These are phyloP conservation scores for Meredithiella fracta DNA, from an alignment of 2,329 filamentous ascomycete species.

Conservation along the genomic window DNA sequence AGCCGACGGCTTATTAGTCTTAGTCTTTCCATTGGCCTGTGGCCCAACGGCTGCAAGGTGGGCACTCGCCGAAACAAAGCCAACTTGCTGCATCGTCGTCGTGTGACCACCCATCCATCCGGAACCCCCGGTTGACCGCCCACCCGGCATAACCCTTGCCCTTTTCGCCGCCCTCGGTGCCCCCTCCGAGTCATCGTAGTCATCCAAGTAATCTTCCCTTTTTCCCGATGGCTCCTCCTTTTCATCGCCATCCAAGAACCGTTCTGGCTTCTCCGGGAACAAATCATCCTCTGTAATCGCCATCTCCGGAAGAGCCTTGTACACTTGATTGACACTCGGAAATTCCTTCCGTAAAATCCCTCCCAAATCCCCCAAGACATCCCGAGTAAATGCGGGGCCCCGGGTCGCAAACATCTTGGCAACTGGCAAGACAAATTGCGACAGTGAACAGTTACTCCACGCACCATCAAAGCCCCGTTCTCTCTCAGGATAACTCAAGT, in stretches of 20 bases:
- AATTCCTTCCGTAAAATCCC: slow-evolving; percentile 50
- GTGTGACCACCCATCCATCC: slow-evolving; percentile 30
- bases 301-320: slow-evolving; percentile 34
- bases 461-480: not conserved
- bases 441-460: slow-evolving; percentile 15
- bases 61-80: slow-evolving; percentile 45
- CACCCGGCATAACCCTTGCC: slow-evolving; percentile 13
- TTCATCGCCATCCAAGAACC: slow-evolving; percentile 17
- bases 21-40: too few species aligned
- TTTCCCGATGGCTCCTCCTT: not conserved
- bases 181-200: slow-evolving; percentile 18
- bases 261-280: slow-evolving; percentile 48
- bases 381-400: slow-evolving; percentile 53
- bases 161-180: slow-evolving; percentile 14
- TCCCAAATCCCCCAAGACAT: slow-evolving; percentile 48
- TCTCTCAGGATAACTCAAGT: slow-evolving; percentile 55
- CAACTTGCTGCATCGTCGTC: slow-evolving; percentile 48
- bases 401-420: slow-evolving; percentile 32
- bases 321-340: slow-evolving; percentile 39
- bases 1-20: slow-evolving; percentile 22
- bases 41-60: slow-evolving; percentile 24
- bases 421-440: slow-evolving; percentile 18
- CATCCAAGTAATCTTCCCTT: slow-evolving; percentile 11
- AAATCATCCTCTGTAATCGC: slow-evolving; percentile 47
- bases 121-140: slow-evolving; percentile 21